phyloP scores from a whole-genome alignment of 768 basidiomycete genomes.

The Serendipita indica region DNA sequence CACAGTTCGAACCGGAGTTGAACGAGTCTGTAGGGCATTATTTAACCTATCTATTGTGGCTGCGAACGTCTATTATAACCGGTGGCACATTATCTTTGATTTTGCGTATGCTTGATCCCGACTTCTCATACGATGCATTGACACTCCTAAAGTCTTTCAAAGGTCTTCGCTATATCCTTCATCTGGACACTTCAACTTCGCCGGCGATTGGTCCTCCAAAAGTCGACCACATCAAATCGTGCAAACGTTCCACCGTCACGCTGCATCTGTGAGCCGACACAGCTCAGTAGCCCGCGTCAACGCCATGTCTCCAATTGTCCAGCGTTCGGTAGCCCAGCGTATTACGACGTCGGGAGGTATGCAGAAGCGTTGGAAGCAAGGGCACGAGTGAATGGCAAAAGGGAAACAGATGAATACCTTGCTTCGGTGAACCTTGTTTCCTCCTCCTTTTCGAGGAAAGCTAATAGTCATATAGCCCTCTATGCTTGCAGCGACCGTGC shows the following conservation, averaged over 20 bases:
- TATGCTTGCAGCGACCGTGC: background rate
- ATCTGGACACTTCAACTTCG: background rate
- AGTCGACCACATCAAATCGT: too few species aligned
- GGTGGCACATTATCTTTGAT: constrained; percentile 5
- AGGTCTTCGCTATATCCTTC: constrained; percentile 1
- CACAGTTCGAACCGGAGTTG: background rate
- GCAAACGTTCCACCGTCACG: too few species aligned
- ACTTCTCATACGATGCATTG: background rate
- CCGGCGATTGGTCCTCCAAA: background rate
- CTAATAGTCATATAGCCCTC: background rate
- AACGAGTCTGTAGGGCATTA: background rate
- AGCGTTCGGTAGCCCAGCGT: too few species aligned
- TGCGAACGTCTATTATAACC: background rate
- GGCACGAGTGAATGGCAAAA: background rate
- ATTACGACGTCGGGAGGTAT: background rate
- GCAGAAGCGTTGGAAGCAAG: background rate
- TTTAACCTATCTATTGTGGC: background rate
- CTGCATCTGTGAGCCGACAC: too few species aligned
- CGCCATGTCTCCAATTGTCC: too few species aligned
- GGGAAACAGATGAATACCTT: background rate
- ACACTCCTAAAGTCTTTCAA: background rate
- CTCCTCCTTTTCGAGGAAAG: background rate
- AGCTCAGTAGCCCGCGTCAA: too few species aligned
- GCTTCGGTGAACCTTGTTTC: background rate
- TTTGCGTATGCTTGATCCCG: background rate